Evolutionary conservation across 75 land plant genomes (phyloP).

Genomic region (Chamaecyparis obtusa): DNA sequence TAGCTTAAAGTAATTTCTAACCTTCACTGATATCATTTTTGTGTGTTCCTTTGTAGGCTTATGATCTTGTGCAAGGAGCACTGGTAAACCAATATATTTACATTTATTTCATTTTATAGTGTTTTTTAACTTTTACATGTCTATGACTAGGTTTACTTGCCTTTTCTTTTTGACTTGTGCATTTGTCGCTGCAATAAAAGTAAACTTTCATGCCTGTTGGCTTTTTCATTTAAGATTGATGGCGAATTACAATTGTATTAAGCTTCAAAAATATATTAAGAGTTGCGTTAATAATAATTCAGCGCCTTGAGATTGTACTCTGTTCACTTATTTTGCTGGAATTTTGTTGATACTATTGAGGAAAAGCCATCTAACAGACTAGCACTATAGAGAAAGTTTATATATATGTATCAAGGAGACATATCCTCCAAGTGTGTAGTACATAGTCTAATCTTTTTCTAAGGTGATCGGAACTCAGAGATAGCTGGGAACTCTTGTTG

Average conservation of each 20-base stretch:
- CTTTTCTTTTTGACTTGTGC: neutral
- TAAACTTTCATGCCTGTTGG: neutral
- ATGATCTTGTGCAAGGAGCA: conserved; percentile 88
- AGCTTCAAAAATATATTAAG: too few relatives aligned
- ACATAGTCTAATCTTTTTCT: neutral
- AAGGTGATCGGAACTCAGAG: neutral
- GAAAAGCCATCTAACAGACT: neutral
- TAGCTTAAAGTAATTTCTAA: neutral
- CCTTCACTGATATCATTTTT: neutral
- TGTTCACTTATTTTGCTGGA: neutral
- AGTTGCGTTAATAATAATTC: neutral
- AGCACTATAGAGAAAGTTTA: neutral
- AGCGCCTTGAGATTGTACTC: neutral
- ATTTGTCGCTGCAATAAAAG: neutral
- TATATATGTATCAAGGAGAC: neutral
- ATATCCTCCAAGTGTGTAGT: neutral
- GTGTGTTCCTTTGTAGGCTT: conserved; percentile 62
- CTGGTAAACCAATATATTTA: conserved; percentile 48
- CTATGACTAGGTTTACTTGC: neutral
- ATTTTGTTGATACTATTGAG: neutral
- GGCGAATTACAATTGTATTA: neutral
- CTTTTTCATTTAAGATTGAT: neutral
- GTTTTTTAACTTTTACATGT: neutral
- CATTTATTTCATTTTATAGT: neutral
- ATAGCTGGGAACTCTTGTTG: neutral